These are phyloP conservation scores for Sugiyamaella japonica DNA, from an alignment of 1,139 yeast genomes.

Conservation along the genomic window DNA sequence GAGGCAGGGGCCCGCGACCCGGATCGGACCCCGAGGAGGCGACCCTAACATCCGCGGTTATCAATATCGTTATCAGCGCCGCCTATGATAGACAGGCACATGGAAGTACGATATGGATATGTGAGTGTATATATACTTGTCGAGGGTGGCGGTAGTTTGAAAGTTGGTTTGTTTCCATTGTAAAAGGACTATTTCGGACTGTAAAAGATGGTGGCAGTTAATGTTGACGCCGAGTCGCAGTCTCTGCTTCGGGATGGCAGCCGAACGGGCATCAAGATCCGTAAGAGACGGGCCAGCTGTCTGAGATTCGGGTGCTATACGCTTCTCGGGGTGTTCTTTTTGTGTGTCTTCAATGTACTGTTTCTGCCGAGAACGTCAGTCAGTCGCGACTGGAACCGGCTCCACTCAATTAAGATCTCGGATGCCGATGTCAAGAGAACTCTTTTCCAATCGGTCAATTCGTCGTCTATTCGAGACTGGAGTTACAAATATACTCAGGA, in stretches of 20 bases:
- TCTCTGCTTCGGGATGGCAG: constrained; percentile 6
- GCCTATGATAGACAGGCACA: constrained; percentile 1
- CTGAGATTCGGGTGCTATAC: constrained; percentile 29
- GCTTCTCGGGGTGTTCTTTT: constrained; percentile 54
- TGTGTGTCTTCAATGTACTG: constrained; percentile 61
- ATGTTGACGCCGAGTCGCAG: constrained; percentile 15
- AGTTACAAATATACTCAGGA: constrained; percentile 51
- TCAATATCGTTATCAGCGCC: constrained; percentile 10
- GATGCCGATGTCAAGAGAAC: constrained; percentile 38
- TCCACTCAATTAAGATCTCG: constrained; percentile 47
- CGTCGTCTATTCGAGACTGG: constrained; percentile 34
- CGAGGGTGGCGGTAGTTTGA: not conserved
- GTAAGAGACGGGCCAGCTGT: constrained; percentile 15
- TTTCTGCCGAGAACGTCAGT: constrained; percentile 87
- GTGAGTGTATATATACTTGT: not conserved
- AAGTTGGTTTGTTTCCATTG: not conserved
- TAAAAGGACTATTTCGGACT: not conserved
- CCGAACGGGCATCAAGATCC: constrained; percentile 3
- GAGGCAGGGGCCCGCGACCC: not conserved
- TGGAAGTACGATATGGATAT: not conserved
- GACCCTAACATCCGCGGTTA: not conserved
- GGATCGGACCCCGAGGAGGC: not conserved
- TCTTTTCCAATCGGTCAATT: constrained; percentile 34
- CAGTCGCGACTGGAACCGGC: constrained; percentile 75
- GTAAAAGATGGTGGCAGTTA: constrained; percentile 7